phyloP scores from a whole-genome alignment of 305 asterid species.

The Fraxinus latifolia region DNA sequence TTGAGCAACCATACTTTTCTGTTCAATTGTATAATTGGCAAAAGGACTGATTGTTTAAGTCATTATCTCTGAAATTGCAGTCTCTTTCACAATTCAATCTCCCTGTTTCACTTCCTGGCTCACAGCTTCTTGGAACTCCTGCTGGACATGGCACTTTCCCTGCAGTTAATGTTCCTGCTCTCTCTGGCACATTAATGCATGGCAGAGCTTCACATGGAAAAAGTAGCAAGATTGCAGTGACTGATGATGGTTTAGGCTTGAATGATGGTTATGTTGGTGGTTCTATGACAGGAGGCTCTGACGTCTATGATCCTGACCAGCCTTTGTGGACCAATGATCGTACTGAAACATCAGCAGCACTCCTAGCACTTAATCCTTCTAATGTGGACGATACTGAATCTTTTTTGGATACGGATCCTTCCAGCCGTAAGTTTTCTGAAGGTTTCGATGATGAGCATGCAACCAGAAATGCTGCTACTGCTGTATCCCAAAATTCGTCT shows the following conservation, averaged over 20 bases:
- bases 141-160: slow-evolving; percentile 71
- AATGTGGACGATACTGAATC: slow-evolving; percentile 47
- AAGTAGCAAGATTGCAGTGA: slow-evolving; percentile 47
- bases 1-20: slow-evolving; percentile 15
- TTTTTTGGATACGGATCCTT: slow-evolving; percentile 39
- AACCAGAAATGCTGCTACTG: slow-evolving; percentile 37
- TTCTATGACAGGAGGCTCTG: slow-evolving; percentile 61
- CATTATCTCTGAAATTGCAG: slow-evolving; percentile 49
- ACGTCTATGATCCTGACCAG: slow-evolving; percentile 96
- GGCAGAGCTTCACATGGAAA: slow-evolving; percentile 47
- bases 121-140: slow-evolving; percentile 68
- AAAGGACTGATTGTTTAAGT: slow-evolving; percentile 18
- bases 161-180: slow-evolving; percentile 32
- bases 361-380: slow-evolving; percentile 44
- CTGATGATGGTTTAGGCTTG: slow-evolving; percentile 51
- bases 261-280: slow-evolving; percentile 49
- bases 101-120: slow-evolving; percentile 77
- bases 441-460: slow-evolving; percentile 46
- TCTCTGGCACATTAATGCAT: slow-evolving; percentile 45
- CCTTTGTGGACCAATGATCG: slow-evolving; percentile 79
- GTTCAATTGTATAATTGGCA: slow-evolving; percentile 8
- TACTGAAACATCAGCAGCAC: slow-evolving; percentile 61
- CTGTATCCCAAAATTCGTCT: slow-evolving; percentile 60
- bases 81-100: slow-evolving; percentile 97
- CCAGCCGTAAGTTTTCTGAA: slow-evolving; percentile 50